Evolutionary conservation across 1,284 basidiomycete species (phyloP).

Genomic region (Rhodotorula sp.): DNA sequence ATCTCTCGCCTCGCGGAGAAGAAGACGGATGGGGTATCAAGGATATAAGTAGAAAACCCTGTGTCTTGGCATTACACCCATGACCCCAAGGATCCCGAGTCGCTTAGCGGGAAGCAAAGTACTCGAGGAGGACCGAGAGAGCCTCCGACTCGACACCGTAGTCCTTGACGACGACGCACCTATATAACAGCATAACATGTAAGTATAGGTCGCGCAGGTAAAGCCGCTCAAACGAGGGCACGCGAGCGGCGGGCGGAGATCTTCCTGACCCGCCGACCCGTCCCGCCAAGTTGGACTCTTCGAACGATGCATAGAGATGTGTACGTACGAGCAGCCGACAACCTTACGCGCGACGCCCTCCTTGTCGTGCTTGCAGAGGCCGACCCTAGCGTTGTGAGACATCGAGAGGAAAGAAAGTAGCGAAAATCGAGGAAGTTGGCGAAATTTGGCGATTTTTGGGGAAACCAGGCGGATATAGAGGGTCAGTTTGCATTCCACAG

Average conservation of each 20-base stretch:
- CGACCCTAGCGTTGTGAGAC: slow-evolving; percentile 46
- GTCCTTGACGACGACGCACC: slow-evolving; percentile 95
- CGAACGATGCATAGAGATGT: not conserved
- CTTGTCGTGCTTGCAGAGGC: slow-evolving; percentile 97
- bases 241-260: not conserved
- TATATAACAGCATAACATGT: not conserved
- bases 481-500: too few relatives aligned
- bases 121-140: slow-evolving; percentile 52
- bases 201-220: not conserved
- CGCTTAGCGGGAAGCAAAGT: slow-evolving; percentile 24
- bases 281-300: not conserved
- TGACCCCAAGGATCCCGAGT: too few relatives aligned
- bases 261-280: not conserved
- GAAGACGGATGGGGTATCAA: too few relatives aligned
- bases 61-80: too few relatives aligned
- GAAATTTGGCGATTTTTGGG: not conserved
- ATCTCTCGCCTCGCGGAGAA: too few relatives aligned
- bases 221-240: not conserved
- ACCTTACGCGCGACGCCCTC: slow-evolving; percentile 98
- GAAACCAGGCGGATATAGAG: not conserved
- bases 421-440: not conserved
- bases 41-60: too few relatives aligned
- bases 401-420: not conserved
- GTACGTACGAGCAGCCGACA: slow-evolving; percentile 70
- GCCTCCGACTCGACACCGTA: slow-evolving; percentile 96